Evolutionary conservation across 2,329 filamentous ascomycete species (phyloP), one percentile per base, ranked within the genome.

Genomic region (Akanthomyces muscarius): DNA sequence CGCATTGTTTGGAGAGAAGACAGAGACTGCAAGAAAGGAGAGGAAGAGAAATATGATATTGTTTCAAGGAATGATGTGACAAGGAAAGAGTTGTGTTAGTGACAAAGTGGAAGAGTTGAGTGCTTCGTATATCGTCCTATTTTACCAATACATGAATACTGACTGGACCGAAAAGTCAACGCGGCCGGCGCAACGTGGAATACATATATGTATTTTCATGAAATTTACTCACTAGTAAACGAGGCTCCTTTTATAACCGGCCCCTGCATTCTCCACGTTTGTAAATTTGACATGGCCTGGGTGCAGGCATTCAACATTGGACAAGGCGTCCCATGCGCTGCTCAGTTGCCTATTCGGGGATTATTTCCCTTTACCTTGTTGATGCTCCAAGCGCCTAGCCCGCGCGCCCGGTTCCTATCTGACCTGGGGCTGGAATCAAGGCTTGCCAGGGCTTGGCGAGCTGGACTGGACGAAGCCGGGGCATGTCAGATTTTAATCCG

Each of bases 401-500:
- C 21, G 1, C 21, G 1, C 21, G 21, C 21, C 21, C 21, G 21
- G 1, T 21, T 30, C 28, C 21, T 56, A 45, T 42, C 38, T 44
- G 36, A 56, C 53, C 50, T 36, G 28, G n/a, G 36, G 33, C 41
- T 33, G 52, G 5, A 57, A 33, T 5, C 28, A 30, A 30, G 28
- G 28, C 28, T 4, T 30, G 4, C 42, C 30, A 28, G 42, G 55
- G 21, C 33, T 48, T 48, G 55, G 44, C 30, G 42, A 45, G 54
- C 25, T 45, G 41, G 53, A 56, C 14, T 18, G 18, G n/a, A 14
- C 23, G 33, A 33, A 52, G 42, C 42, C 48, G 42, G 54, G 25
- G 41, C 16, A 21, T 58, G 55, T 58, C 55, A 58, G 55, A 58
- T 50, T 58, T 58, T 48, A 58, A 38, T 38, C 28, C 55, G 25